A percentile compares a stretch with the other conserved stretches of the same genome.
Conservation (phyloP, 495 filamentous ascomycete genomes). For the Podospora fimiseda region DNA sequence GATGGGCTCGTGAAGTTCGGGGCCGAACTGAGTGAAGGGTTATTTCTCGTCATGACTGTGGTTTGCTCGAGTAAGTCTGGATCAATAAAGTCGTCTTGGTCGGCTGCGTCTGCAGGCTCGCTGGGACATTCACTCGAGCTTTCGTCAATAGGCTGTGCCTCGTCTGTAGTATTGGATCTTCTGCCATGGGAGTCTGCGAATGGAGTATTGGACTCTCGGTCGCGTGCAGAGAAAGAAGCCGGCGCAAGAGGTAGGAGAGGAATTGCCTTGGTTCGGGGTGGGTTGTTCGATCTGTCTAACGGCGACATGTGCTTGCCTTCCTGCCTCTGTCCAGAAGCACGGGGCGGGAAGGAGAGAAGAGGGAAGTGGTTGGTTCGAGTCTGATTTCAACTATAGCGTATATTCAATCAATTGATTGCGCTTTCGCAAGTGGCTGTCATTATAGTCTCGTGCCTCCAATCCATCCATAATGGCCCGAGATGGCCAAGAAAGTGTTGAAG, state of each 20-base stretch:
- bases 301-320: conserved; percentile 7
- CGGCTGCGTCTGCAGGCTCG: conserved; percentile 8
- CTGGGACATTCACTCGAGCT: conserved; percentile 9
- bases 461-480: not conserved
- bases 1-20: conserved; percentile 51
- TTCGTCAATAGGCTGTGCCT: conserved; percentile 5
- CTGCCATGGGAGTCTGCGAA: conserved; percentile 16
- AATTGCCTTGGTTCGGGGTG: conserved; percentile 1
- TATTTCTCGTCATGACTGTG: conserved; percentile 47
- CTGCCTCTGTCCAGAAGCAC: not conserved
- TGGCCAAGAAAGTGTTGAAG: not conserved
- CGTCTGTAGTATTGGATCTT: conserved; percentile 7
- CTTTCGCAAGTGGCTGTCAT: not conserved
- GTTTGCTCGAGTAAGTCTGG: not conserved
- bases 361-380: too few species aligned
- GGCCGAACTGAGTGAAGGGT: conserved; percentile 52
- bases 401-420: too few species aligned
- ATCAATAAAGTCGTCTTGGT: not conserved
- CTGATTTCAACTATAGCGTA: too few species aligned
- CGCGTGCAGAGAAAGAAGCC: not conserved
- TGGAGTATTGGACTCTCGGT: not conserved
- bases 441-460: not conserved
- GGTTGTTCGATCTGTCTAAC: not conserved
- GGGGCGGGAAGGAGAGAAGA: not conserved
- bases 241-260: conserved; percentile 8